These are phyloP conservation scores for Puccinellia tenuiflora DNA, from an alignment of 176 grass and related monocot genomes.

Conservation along the genomic window DNA sequence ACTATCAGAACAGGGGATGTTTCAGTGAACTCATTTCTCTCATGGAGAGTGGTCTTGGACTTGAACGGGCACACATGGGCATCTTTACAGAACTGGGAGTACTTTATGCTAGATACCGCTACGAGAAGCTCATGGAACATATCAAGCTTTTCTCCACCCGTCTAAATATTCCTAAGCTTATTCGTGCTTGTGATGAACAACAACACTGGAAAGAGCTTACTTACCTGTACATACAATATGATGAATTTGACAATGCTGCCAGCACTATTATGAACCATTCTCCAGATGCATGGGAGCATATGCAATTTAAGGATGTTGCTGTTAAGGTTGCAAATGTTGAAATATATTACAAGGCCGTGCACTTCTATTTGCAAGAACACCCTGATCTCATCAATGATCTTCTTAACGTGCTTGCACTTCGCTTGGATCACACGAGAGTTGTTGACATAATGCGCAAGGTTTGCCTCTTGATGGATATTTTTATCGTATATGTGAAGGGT, in stretches of 20 bases:
- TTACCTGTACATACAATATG: conserved; percentile 89
- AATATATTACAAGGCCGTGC: conserved; percentile 92
- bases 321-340: conserved; percentile 98
- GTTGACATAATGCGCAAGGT: conserved; percentile 98
- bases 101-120: conserved; percentile 89
- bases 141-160: conserved; percentile 95
- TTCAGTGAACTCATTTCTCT: conserved; percentile 96
- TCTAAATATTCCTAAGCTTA: conserved; percentile 93
- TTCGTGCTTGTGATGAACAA: conserved; percentile 90
- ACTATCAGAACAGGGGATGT: conserved; percentile 95
- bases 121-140: conserved; percentile 97
- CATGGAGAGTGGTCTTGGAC: conserved; percentile 90
- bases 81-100: conserved; percentile 96
- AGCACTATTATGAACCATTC: conserved; percentile 99
- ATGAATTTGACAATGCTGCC: conserved; percentile 97
- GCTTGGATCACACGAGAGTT: conserved; percentile 88
- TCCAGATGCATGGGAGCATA: conserved; percentile 98
- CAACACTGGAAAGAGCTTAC: conserved; percentile 99
- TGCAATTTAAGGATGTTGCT: conserved; percentile 92
- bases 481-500: not conserved
- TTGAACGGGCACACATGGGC: conserved; percentile 94
- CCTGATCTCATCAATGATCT: conserved; percentile 98
- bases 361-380: conserved; percentile 97
- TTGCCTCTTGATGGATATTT: not conserved
- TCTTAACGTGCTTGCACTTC: conserved; percentile 86